Evolutionary conservation across 2,329 filamentous ascomycete species (phyloP), one percentile per base, ranked within the genome.

Genomic region (Clonostachys sp.): DNA sequence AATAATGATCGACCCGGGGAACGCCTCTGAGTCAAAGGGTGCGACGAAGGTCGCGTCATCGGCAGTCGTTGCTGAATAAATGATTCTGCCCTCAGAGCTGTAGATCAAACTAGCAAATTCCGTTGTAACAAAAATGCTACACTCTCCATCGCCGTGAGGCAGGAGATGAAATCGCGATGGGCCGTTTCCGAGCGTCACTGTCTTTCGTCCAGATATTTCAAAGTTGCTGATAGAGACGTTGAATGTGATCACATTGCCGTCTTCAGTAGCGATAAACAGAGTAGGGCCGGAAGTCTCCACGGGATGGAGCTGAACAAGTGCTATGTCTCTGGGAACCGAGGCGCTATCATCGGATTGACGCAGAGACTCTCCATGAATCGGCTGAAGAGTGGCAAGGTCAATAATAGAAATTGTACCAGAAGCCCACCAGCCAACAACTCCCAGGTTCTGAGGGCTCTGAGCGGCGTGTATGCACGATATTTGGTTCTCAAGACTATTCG

Each of bases 31-130:
- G 62, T 96, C 81, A 60, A 99, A 95, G 0, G 87, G 79, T 51
- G 89, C 94, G 6, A 97, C 84, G 43, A 82, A 86, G 1, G 84
- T 85, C 1, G 90, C 89, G 52, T 91, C 86, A 51, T 96, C 89
- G 4, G 91, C 90, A 12, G 92, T 96, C 2, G 96, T 89, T 2
- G 94, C 91, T 5, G 91, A 96, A 68, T 95, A 99, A 1, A 96
- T 83, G 39, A 96, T 86, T 18, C 91, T 81, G 1, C 88, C 89
- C 61, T 96, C 91, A 0, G 85, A 84, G 9, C 87, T 88, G 61
- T 99, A 96, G 44, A 99, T 96, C 47, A 99, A 69, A 53, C 89
- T 96, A 1, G 94, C 89, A 60, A 96, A 90, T 58, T 99, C 94
- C 48, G 91, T 96, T 0, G 90, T 95, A 1, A 91, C 90, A 62